Conservation (phyloP, 2,329 filamentous ascomycete species). For the Alternaria ventricosa region DNA sequence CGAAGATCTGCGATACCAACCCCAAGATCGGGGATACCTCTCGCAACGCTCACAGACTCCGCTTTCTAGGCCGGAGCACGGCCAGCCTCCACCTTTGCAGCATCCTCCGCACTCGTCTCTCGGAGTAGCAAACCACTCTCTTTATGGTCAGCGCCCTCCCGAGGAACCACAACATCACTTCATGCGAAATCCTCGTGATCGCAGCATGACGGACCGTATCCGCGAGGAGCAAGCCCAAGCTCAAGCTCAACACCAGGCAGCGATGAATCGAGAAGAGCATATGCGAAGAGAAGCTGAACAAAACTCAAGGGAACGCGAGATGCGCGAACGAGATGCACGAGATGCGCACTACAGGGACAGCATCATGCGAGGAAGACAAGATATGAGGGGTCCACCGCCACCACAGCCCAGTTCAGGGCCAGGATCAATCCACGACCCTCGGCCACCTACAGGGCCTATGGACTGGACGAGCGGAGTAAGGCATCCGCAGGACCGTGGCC, state of each 20-base stretch:
- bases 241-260: slow-evolving; percentile 34
- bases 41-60: slow-evolving; percentile 46
- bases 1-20: slow-evolving; percentile 39
- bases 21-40: slow-evolving; percentile 37
- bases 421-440: slow-evolving; percentile 21
- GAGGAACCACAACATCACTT: slow-evolving; percentile 40
- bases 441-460: slow-evolving; percentile 22
- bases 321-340: slow-evolving; percentile 22
- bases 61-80: slow-evolving; percentile 35
- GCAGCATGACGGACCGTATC: slow-evolving; percentile 36
- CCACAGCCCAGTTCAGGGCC: slow-evolving; percentile 20
- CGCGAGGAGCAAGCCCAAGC: slow-evolving; percentile 35
- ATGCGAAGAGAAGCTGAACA: slow-evolving; percentile 30
- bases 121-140: slow-evolving; percentile 31
- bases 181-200: slow-evolving; percentile 25
- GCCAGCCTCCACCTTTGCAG: slow-evolving; percentile 37
- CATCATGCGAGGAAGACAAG: slow-evolving; percentile 23
- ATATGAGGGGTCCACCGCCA: slow-evolving; percentile 24
- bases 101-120: slow-evolving; percentile 43
- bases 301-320: slow-evolving; percentile 30
- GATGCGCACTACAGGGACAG: slow-evolving; percentile 29
- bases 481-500: slow-evolving; percentile 23
- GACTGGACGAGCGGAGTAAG: slow-evolving; percentile 31
- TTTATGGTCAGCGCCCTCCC: slow-evolving; percentile 35
- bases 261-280: slow-evolving; percentile 32